phyloP scores from a whole-genome alignment of 805 yeast species.

The Wickerhamiella occidentalis region DNA sequence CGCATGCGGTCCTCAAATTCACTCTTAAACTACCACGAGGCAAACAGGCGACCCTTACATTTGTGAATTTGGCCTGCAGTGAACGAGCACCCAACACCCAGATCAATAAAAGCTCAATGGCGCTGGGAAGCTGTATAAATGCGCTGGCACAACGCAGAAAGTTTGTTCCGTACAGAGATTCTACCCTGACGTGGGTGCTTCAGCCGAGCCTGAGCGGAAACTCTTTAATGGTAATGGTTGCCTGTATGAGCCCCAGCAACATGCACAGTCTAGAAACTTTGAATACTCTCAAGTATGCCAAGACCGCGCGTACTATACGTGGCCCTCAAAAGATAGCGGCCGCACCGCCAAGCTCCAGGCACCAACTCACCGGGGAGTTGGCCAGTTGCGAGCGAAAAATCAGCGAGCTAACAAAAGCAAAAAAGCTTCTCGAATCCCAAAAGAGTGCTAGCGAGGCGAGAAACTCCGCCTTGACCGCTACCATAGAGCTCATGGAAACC shows the following conservation, averaged over 20 bases:
- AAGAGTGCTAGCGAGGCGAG: not conserved
- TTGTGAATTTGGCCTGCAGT: conserved; percentile 89
- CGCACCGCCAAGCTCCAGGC: not conserved
- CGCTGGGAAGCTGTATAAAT: conserved; percentile 65
- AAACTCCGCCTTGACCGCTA: too few species aligned
- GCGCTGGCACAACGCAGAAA: conserved; percentile 5
- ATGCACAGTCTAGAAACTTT: conserved; percentile 84
- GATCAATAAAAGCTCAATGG: conserved; percentile 75
- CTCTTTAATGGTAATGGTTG: conserved; percentile 91
- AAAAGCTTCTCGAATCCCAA: not conserved
- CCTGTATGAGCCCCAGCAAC: conserved; percentile 78
- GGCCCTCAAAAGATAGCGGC: not conserved
- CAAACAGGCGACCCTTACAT: conserved; percentile 39
- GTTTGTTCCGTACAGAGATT: conserved; percentile 72
- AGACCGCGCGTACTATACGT: conserved; percentile 31
- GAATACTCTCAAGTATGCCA: conserved; percentile 81
- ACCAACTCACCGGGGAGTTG: not conserved
- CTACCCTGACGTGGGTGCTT: conserved; percentile 71
- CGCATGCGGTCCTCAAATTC: conserved; percentile 85
- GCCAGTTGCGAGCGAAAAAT: not conserved
- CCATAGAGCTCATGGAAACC: not conserved
- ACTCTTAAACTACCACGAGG: conserved; percentile 33
- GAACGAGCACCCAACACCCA: conserved; percentile 92
- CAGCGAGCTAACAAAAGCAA: not conserved
- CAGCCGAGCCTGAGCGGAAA: conserved; percentile 88